Conservation (phyloP, 2,329 filamentous ascomycete genomes). For the Talaromyces amestolkiae region DNA sequence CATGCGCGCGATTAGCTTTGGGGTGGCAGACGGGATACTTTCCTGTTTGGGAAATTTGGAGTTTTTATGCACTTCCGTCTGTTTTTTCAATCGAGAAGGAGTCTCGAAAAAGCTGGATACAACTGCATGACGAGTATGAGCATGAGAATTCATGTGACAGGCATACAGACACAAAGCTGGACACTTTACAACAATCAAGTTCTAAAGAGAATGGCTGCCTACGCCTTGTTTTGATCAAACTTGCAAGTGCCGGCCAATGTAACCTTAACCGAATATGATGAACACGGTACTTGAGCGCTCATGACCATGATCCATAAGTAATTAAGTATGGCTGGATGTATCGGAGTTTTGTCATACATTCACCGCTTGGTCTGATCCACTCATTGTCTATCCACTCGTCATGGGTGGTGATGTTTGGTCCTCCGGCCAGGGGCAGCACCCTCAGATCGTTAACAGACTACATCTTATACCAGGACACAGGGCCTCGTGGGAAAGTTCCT, state of each 20-base stretch:
- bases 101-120: background rate
- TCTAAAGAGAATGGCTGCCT: background rate
- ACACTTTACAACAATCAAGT: background rate
- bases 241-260: background rate
- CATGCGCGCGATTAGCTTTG: background rate
- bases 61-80: background rate
- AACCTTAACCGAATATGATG: background rate
- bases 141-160: background rate
- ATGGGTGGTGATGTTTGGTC: background rate
- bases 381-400: background rate
- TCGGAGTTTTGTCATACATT: background rate
- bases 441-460: background rate
- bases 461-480: background rate
- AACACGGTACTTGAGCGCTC: background rate
- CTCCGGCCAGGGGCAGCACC: background rate
- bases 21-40: background rate
- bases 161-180: background rate
- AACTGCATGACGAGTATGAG: background rate
- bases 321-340: background rate
- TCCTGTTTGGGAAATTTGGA: background rate
- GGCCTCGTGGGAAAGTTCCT: background rate
- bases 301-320: background rate
- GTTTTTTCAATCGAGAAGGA: background rate
- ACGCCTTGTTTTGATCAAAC: background rate
- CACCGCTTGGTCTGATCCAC: background rate